phyloP scores from a whole-genome alignment of 1,139 yeast genomes.

The Hyphopichia fennica region DNA sequence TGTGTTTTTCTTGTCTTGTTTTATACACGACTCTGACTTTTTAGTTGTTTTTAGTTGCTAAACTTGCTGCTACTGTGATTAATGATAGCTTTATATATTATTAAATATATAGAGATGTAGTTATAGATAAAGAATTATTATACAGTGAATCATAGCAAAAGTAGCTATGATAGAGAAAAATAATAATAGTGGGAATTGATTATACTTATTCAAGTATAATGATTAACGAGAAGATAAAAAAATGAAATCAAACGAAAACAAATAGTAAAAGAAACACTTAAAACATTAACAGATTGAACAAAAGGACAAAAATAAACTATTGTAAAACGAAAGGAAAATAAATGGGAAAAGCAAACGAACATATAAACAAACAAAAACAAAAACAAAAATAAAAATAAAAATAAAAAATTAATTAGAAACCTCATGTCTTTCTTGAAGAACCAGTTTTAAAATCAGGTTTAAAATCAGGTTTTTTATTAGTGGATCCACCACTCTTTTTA shows the following conservation, averaged over 20 bases:
- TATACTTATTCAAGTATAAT: neutral
- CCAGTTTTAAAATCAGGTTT: slow-evolving; percentile 55
- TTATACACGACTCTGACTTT: no score
- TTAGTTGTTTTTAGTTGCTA: no score
- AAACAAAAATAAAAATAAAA: neutral
- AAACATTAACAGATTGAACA: neutral
- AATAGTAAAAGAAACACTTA: neutral
- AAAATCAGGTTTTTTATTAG: slow-evolving; percentile 39
- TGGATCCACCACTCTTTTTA: slow-evolving; percentile 42
- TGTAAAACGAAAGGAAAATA: neutral
- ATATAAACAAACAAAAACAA: neutral
- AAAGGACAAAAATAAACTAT: neutral
- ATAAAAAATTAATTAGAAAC: neutral
- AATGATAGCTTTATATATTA: no score
- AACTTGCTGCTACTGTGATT: no score
- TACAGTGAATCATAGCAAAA: neutral
- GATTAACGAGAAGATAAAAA: neutral
- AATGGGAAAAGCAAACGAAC: neutral
- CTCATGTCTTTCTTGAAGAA: slow-evolving; percentile 50
- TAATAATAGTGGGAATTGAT: neutral
- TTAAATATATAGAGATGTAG: no score
- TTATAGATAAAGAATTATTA: neutral
- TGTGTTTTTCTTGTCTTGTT: no score
- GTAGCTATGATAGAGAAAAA: neutral
- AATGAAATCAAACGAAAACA: neutral